Conservation (phyloP, 2,329 filamentous ascomycete species). For the Beauveria caledonica region DNA sequence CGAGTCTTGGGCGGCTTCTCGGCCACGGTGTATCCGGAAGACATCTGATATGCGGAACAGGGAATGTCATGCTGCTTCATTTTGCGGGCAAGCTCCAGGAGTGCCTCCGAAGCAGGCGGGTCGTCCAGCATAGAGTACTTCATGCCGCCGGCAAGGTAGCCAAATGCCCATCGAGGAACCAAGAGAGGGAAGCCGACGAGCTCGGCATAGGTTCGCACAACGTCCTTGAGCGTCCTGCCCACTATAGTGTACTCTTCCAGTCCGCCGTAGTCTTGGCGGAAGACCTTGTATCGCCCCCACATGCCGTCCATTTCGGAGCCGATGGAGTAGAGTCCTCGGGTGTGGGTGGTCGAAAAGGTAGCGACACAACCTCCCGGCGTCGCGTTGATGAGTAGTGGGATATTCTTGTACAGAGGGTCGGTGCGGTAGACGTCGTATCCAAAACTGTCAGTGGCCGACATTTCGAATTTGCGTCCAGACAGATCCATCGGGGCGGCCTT, state of each 20-base stretch:
- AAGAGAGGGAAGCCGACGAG: slow-evolving; percentile 60
- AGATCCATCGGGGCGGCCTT: slow-evolving; percentile 68
- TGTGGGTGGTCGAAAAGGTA: slow-evolving; percentile 59
- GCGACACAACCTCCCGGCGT: slow-evolving; percentile 56
- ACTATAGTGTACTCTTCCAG: slow-evolving; percentile 64
- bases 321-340: slow-evolving; percentile 55
- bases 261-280: slow-evolving; percentile 63
- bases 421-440: slow-evolving; percentile 64
- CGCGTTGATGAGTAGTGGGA: slow-evolving; percentile 62
- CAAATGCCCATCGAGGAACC: slow-evolving; percentile 64
- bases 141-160: slow-evolving; percentile 60
- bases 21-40: slow-evolving; percentile 62
- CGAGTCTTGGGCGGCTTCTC: slow-evolving; percentile 60
- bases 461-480: slow-evolving; percentile 54
- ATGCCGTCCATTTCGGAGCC: slow-evolving; percentile 68
- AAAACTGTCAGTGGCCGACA: slow-evolving; percentile 64
- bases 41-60: slow-evolving; percentile 65
- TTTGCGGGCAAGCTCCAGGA: slow-evolving; percentile 53
- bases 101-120: slow-evolving; percentile 46
- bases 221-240: slow-evolving; percentile 56
- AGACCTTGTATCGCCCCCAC: slow-evolving; percentile 68
- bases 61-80: slow-evolving; percentile 58
- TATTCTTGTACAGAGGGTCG: slow-evolving; percentile 69
- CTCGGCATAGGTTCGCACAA: slow-evolving; percentile 58
- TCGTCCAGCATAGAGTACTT: slow-evolving; percentile 44